Evolutionary conservation across 2,329 filamentous ascomycete genomes (phyloP), one percentile per base, ranked within the genome.

Genomic region (Talaromyces piceae): DNA sequence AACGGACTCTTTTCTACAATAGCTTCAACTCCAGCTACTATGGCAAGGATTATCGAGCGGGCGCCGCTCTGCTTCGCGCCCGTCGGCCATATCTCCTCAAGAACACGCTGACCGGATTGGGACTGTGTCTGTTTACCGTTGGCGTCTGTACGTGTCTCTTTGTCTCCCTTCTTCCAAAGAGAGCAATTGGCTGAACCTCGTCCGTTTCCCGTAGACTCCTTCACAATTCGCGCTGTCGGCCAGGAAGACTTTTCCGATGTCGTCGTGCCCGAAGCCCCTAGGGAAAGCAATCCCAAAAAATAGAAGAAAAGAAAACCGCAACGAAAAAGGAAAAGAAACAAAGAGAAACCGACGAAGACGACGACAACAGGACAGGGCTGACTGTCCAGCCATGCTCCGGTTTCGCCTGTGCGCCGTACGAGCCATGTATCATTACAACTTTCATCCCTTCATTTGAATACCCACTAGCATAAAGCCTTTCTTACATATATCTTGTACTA

Each of bases 161-260:
- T 20, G 12, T n/a, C 11, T 11, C 7, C 12, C 16, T 13, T 7
- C 26, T 26, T 18, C 23, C 3, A 13, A 41, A 26, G 13, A 37
- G 27, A 18, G 12, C 1, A n/a, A 45, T 6, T 3, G 44, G 20
- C 20, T 13, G n/a, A 16, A 18, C 2, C 4, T 11, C 8, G 16
- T 22, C 16, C 20, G 2, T 28, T n/a, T 56, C 22, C 23, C 45
- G 28, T 54, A 87, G 84, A 87, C 65, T 73, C 78, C 50, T 87
- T 81, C 67, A 88, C 84, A 39, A 86, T 98, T 66, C 81, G 77
- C 58, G 89, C 88, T 50, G 87, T 98, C 64, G 89, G 91, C 41
- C 93, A 97, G 72, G 93, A 97, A 70, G 88, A 96, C 59, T 98
- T 98, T 73, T 88, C 91, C 52, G 93, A 98, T 67, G 91, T 97